Percentiles rank a stretch among this genome's conserved stretches.
Conservation (phyloP, 768 basidiomycete genomes). For the Leccinum pellstonianum region DNA sequence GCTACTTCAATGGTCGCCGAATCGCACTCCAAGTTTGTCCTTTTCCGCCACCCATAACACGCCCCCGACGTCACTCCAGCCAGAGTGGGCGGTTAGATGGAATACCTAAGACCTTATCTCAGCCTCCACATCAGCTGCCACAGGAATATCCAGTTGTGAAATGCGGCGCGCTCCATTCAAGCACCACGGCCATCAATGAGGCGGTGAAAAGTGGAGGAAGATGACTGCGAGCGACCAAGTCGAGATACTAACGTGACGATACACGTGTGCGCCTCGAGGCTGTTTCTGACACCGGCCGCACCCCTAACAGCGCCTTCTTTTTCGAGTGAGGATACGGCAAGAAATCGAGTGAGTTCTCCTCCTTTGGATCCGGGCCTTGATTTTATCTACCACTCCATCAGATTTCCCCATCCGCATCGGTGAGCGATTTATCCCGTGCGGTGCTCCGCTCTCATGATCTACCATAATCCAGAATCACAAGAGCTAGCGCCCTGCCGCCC, state of each 20-base stretch:
- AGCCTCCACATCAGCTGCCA: neutral
- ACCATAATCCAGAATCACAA: constrained; percentile 1
- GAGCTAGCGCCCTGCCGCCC: constrained; percentile 6
- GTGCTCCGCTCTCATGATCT: constrained; percentile 22
- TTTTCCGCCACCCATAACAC: neutral
- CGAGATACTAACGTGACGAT: neutral
- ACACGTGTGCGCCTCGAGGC: constrained; percentile 27
- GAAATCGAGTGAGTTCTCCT: neutral
- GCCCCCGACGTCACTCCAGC: neutral
- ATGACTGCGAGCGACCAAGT: neutral
- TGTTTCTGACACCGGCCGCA: constrained; percentile 1
- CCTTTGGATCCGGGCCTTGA: neutral
- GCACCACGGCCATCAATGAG: constrained; percentile 14
- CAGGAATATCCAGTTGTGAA: neutral
- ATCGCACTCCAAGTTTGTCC: neutral
- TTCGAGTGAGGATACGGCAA: neutral
- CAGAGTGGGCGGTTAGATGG: neutral
- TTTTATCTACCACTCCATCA: neutral
- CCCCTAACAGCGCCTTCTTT: constrained; percentile 13
- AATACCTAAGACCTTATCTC: neutral
- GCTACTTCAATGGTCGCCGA: neutral
- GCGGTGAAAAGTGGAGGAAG: constrained; percentile 4
- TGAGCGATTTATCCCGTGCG: constrained; percentile 10
- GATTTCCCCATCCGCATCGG: neutral
- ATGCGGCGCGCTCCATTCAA: neutral